Base-by-base conservation (phyloP, 768 basidiomycete genomes). In the Mycena olivaceomarginata region DNA sequence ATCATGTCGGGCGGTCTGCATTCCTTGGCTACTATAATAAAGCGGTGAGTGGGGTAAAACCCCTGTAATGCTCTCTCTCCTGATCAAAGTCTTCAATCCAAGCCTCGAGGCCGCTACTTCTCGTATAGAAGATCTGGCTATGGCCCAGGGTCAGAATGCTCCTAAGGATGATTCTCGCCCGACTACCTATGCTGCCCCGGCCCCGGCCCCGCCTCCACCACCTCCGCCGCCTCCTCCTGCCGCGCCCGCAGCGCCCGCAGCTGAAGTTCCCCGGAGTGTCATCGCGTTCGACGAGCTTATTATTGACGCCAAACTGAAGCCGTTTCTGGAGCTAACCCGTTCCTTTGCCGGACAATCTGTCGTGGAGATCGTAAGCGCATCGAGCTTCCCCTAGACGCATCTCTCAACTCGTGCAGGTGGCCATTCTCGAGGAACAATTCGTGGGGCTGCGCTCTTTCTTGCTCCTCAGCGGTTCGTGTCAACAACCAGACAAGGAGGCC, bases 61-160 rank as follows among this genome's bases (percentile, higher is more conserved):
- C 67, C 57, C 69, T 74, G 60, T 75, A 22, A 56, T 65, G 12
- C 41, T 45, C 64, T 56, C 40, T 64, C 45, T 78, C 53, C 70
- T 79, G 48, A 74, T 41, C 72, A 53, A 67, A 74, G 71, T 67
- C 46, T 68, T 74, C 75, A 20, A 71, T 74, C 89, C 91, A 63
- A 60, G 97, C 79, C 91, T 97, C 67, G 95, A 98, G 89, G 98
- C 98, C 37, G 96, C 97, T 11, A 97, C 97, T 8, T 96, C 95
- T 59, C 93, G 98, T 45, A 92, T 99, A 46, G 98, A 99, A 85
- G 98, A 99, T 82, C 88, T 97, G 76, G 94, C 94, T 48, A 88
- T 90, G 53, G 88, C 91, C 18, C 83, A 87, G 37, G 85, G 83
- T 53, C 72, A 79, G 25, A 65, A 70, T 53, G 77, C 68, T 56